phyloP scores from a whole-genome alignment of 2,329 filamentous ascomycete species.

The Bisporella sp. region DNA sequence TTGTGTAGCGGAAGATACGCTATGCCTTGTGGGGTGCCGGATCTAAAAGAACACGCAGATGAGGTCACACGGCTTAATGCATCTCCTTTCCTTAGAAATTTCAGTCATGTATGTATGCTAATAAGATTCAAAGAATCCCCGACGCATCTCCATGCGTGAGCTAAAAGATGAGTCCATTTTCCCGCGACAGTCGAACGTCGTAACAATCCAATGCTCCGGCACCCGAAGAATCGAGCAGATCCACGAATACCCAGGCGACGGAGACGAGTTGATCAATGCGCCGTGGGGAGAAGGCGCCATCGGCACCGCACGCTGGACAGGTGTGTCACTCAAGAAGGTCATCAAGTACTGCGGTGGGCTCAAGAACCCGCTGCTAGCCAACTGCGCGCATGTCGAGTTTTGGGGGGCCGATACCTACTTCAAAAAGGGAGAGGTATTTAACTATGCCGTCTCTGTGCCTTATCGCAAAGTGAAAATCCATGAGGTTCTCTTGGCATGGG shows the following conservation, averaged over 20 bases:
- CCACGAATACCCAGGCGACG: conserved; percentile 55
- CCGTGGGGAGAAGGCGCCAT: conserved; percentile 62
- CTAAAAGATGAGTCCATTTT: conserved; percentile 12
- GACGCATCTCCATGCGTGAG: too few relatives aligned
- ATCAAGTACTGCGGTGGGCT: conserved; percentile 65
- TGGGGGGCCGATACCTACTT: conserved; percentile 68
- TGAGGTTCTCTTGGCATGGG: conserved; percentile 60
- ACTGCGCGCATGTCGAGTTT: conserved; percentile 54
- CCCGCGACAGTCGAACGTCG: conserved; percentile 33
- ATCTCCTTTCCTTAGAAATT: too few relatives aligned
- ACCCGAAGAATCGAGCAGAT: conserved; percentile 67
- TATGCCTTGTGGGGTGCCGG: too few relatives aligned
- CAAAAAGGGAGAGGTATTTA: conserved; percentile 55
- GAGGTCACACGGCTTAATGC: too few relatives aligned
- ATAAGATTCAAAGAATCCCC: too few relatives aligned
- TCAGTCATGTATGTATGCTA: too few relatives aligned
- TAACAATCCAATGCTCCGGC: conserved; percentile 62
- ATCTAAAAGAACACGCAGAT: too few relatives aligned
- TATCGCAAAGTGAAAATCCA: conserved; percentile 59
- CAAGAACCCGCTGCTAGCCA: conserved; percentile 30
- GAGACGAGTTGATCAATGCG: conserved; percentile 48
- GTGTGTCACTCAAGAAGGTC: conserved; percentile 60
- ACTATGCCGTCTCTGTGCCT: conserved; percentile 62
- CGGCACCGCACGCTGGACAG: conserved; percentile 55
- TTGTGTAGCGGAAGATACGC: too few relatives aligned